Base-by-base conservation (phyloP, 768 basidiomycete species). In the Suillus tomentosus region DNA sequence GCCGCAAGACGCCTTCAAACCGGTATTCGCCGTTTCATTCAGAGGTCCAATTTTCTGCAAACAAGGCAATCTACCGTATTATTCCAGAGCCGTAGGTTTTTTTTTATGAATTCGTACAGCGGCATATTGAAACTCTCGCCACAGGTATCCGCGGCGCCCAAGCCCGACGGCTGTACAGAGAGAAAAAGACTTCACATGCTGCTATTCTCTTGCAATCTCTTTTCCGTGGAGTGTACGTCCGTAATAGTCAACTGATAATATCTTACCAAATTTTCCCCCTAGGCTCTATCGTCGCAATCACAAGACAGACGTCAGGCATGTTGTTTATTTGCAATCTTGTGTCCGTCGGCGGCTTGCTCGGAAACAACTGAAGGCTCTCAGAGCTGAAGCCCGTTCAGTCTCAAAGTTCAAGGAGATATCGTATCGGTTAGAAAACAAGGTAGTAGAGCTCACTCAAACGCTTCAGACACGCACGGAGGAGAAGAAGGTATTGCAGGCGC, bases 391-490 rank as follows among this genome's bases (percentile, higher is more conserved):
- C 7, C 94, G 95, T 60, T 99, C 97, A 2, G 96, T 96, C 36
- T 92, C 93, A 69, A 97, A 95, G 74, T 98, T 96, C 87, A 98
- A 97, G 80, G 95, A 97, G 79, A 97, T 96, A 68, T 98, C 96
- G 0, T 99, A 99, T 73, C 88, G 87, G 69, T 84, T 99, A 62
- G 97, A 99, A 80, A 99, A 99, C 84, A 99, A 99, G 79, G 97
- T 99, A 51, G 94, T 99, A 64, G 96, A 99, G 74, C 90, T 99
- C 66, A 99, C 97, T 0, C 97, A 99, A 74, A 87, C 80, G 17
- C 84, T 99, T 14, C 97, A 98, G 77, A 89, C 84, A 72, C 89
- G 96, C 55, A 95, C 90, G 3, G 85, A 87, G 64, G 96, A 99
- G 80, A 95, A 92, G 81, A 96, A 93, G 77, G 89, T 88, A 61